phyloP scores from a whole-genome alignment of 208 protist genomes.

The Angomonas deanei region DNA sequence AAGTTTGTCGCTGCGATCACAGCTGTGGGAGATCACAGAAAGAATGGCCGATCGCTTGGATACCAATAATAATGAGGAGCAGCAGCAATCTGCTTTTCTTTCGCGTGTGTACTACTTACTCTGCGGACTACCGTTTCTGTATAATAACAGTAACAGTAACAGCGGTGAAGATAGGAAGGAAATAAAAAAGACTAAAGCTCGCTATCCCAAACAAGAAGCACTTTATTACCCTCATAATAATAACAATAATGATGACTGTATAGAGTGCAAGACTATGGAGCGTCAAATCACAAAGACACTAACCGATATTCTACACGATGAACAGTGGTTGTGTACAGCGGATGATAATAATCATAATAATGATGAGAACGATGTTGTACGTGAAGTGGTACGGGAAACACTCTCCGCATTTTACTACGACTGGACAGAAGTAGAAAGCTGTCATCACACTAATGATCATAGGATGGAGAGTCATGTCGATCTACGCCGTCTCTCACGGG shows the following conservation, averaged over 20 bases:
- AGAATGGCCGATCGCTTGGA: too few relatives aligned
- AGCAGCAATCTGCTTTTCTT: too few relatives aligned
- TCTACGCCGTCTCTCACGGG: slow-evolving; percentile 36
- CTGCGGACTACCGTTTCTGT: too few relatives aligned
- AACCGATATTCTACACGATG: too few relatives aligned
- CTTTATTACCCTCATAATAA: background rate
- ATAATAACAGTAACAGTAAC: slow-evolving; percentile 1
- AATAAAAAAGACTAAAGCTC: background rate
- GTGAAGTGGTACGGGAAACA: background rate
- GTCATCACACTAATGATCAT: background rate
- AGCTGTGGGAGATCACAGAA: too few relatives aligned
- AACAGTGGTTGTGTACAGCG: too few relatives aligned
- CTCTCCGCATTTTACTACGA: background rate
- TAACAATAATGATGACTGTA: background rate
- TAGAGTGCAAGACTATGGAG: background rate
- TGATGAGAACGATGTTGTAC: background rate
- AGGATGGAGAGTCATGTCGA: slow-evolving; percentile 23
- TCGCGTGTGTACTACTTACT: too few relatives aligned
- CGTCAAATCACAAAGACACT: too few relatives aligned
- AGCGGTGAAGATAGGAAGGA: background rate
- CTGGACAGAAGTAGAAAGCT: background rate
- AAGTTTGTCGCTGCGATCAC: too few relatives aligned
- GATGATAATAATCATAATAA: too few relatives aligned
- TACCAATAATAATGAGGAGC: too few relatives aligned
- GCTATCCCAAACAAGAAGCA: background rate